A percentile compares a stretch with the other conserved stretches of the same genome.
phyloP scores from a whole-genome alignment of 805 yeast genomes.

The Candida succiphila region DNA sequence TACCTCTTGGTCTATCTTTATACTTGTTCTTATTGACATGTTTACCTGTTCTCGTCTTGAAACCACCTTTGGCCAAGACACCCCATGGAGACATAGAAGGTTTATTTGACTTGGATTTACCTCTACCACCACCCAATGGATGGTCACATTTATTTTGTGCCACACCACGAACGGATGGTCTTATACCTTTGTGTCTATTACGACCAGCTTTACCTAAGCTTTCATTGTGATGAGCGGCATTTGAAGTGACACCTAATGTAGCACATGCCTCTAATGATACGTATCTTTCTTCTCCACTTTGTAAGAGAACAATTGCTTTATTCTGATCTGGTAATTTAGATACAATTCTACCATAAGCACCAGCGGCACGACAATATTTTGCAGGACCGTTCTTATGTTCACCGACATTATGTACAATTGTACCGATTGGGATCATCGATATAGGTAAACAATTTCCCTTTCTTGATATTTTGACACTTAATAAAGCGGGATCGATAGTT shows the following conservation, averaged over 20 bases:
- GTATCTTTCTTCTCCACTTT: conserved; percentile 90
- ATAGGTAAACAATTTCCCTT: conserved; percentile 94
- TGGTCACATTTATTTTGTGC: conserved; percentile 97
- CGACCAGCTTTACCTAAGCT: conserved; percentile 97
- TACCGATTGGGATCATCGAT: conserved; percentile 89
- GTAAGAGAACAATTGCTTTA: conserved; percentile 71
- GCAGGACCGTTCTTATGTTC: conserved; percentile 69
- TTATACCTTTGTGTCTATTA: conserved; percentile 80
- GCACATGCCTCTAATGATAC: conserved; percentile 83
- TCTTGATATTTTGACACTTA: conserved; percentile 78
- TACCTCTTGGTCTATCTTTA: conserved; percentile 85
- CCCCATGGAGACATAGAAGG: conserved; percentile 97
- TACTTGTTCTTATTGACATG: conserved; percentile 76
- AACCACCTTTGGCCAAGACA: conserved; percentile 79
- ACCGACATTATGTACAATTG: conserved; percentile 83
- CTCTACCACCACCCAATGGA: conserved; percentile 99
- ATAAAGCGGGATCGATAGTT: conserved; percentile 80
- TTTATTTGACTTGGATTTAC: conserved; percentile 95
- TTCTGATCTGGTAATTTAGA: conserved; percentile 64
- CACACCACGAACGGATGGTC: conserved; percentile 95
- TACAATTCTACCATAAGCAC: conserved; percentile 82
- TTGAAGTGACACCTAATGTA: conserved; percentile 87
- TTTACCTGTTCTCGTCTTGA: conserved; percentile 89
- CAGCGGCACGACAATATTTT: conserved; percentile 88
- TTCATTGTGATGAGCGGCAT: conserved; percentile 82